Evolutionary conservation across 2,329 filamentous ascomycete genomes (phyloP), one percentile per base, ranked within the genome.

Genomic region (Alternaria metachromatica): DNA sequence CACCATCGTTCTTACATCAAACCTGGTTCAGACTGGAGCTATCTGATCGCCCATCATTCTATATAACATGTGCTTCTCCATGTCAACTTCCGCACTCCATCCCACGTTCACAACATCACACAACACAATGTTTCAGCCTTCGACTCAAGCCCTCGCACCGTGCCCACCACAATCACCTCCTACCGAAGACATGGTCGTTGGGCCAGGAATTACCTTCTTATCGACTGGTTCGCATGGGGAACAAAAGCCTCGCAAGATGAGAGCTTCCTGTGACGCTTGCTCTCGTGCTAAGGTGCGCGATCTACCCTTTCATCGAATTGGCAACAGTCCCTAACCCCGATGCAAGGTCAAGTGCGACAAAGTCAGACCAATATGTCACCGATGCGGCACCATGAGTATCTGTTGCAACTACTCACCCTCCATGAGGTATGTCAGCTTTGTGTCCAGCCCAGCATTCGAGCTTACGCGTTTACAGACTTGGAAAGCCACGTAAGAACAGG

Each of bases 331-430:
- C 60, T 74, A 51, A 74, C 26, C 11, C 26, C 8, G 30, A 21
- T 12, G 8, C 9, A 33, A 75, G 71, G 77, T 80, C 67, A 79
- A 78, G 65, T 80, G 77, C 51, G 76, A 80, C 56, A 80, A 80
- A 64, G 73, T 79, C 12, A 68, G 77, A 33, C 77, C 77, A 37
- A 77, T 73, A 43, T 80, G 77, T 61, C 76, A 80, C 56, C 72
- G 77, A 15, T 80, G 77, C 45, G 70, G 75, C 6, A 80, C 76
- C 55, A 79, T 80, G 74, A 73, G 70, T 44, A 75, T 80, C n/a
- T 78, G 77, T 67, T 80, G 77, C 67, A 79, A 80, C 61, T 80
- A 80, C 69, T 80, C 77, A 37, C 77, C 76, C 8, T 80, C 77
- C 12, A 80, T 80, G 77, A 80, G 77, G 77, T 80, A 78, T 50